Conservation (phyloP, 495 filamentous ascomycete species). For the Cetradonia linearis region DNA sequence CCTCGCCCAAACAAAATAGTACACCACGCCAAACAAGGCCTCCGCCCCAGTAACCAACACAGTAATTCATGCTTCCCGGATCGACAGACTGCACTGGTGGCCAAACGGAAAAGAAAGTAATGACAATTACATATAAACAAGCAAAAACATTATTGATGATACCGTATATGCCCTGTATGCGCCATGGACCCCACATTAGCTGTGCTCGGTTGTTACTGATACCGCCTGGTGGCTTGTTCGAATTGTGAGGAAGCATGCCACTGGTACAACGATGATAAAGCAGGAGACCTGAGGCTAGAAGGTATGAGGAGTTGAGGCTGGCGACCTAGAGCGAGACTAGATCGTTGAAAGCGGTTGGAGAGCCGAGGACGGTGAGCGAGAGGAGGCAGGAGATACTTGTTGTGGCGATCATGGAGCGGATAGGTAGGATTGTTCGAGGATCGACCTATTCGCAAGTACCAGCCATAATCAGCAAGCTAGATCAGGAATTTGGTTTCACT, state of each 20-base stretch:
- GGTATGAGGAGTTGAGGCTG: conserved; percentile 35
- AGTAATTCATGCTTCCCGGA: neutral
- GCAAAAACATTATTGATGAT: neutral
- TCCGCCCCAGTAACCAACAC: neutral
- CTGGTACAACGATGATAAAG: conserved; percentile 38
- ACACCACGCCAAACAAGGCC: neutral
- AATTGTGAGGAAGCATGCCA: conserved; percentile 21
- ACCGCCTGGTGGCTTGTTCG: neutral
- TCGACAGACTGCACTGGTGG: neutral
- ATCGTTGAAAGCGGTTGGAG: conserved; percentile 36
- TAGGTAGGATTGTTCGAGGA: conserved; percentile 36
- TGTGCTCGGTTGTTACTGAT: neutral
- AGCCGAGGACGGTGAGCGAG: conserved; percentile 36
- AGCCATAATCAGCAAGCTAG: no score
- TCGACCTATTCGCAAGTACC: no score
- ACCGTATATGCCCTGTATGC: neutral
- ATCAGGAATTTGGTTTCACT: no score
- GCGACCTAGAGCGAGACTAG: conserved; percentile 34
- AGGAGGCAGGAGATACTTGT: conserved; percentile 31
- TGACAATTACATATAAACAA: neutral
- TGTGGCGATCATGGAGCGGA: conserved; percentile 38
- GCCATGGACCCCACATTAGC: conserved; percentile 7
- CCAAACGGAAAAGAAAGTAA: neutral
- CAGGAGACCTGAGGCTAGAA: conserved; percentile 34
- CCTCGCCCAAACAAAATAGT: neutral